phyloP scores from a whole-genome alignment of 495 filamentous ascomycete genomes.

The Neurospora sp. region DNA sequence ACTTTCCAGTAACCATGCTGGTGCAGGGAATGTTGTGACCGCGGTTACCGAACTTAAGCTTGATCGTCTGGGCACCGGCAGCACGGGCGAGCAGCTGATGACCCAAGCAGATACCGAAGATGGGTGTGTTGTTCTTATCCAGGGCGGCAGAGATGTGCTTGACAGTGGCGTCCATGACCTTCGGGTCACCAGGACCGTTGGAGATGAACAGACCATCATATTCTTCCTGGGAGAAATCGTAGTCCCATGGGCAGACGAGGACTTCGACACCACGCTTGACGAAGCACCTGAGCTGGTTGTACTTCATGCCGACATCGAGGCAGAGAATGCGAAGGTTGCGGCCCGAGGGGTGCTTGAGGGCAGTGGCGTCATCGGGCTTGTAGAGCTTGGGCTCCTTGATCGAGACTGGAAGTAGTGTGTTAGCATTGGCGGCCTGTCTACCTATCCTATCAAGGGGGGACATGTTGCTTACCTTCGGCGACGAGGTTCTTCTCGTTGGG shows the following conservation, averaged over 20 bases:
- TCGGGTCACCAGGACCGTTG: conserved; percentile 93
- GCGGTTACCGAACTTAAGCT: conserved; percentile 99
- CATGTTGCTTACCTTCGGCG: conserved; percentile 64
- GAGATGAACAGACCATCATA: conserved; percentile 97
- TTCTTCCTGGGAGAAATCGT: conserved; percentile 76
- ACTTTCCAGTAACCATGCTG: conserved; percentile 83
- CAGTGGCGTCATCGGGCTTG: conserved; percentile 51
- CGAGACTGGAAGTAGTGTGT: conserved; percentile 56
- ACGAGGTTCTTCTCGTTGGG: conserved; percentile 90
- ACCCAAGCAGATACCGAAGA: conserved; percentile 95
- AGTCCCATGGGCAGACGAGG: conserved; percentile 88
- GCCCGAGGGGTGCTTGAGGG: conserved; percentile 75
- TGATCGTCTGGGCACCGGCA: conserved; percentile 74
- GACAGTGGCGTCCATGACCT: conserved; percentile 66
- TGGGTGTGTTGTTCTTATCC: conserved; percentile 64
- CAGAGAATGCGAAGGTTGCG: conserved; percentile 77
- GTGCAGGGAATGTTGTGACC: conserved; percentile 98
- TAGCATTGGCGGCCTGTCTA: conserved; percentile 10
- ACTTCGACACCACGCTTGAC: conserved; percentile 88
- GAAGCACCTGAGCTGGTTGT: conserved; percentile 91
- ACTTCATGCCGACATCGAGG: conserved; percentile 94
- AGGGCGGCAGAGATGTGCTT: conserved; percentile 64
- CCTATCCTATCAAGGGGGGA: not conserved
- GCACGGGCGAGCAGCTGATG: conserved; percentile 91
- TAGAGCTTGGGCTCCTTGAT: conserved; percentile 73